phyloP scores from a whole-genome alignment of 1,284 basidiomycete species.

The Fomitopsis palustris region DNA sequence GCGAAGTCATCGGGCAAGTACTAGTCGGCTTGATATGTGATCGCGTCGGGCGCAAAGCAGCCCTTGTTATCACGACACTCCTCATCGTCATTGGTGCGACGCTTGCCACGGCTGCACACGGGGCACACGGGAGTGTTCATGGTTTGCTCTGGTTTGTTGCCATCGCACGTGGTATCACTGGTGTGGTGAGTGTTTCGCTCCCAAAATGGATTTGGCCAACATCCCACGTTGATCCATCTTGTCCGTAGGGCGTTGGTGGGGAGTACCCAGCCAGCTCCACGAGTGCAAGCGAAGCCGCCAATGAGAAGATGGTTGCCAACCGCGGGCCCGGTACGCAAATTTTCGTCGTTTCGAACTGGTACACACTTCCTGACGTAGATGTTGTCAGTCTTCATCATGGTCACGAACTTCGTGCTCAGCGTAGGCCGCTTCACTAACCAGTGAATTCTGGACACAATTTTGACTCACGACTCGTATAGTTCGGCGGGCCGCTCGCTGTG shows the following conservation, averaged over 20 bases:
- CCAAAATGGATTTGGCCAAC: not conserved
- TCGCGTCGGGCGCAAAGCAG: constrained; percentile 67
- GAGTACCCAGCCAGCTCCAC: constrained; percentile 77
- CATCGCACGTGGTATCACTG: constrained; percentile 67
- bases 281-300: constrained; percentile 67
- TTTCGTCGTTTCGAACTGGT: constrained; percentile 1
- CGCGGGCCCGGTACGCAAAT: constrained; percentile 53
- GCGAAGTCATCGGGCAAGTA: constrained; percentile 66
- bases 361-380: constrained; percentile 2
- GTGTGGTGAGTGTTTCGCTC: constrained; percentile 46
- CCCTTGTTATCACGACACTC: constrained; percentile 66
- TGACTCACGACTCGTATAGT: constrained; percentile 27
- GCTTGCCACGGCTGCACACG: constrained; percentile 70
- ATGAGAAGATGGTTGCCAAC: constrained; percentile 59
- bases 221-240: not conserved
- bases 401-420: constrained; percentile 67
- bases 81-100: constrained; percentile 72
- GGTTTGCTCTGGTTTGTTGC: constrained; percentile 80
- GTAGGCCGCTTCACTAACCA: constrained; percentile 24
- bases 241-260: constrained; percentile 60
- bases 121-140: constrained; percentile 49
- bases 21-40: constrained; percentile 69
- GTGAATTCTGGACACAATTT: not conserved
- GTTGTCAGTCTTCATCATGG: constrained; percentile 61
- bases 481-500: constrained; percentile 69